phyloP scores from a whole-genome alignment of 306 rosid genomes.

The Styphnolobium japonicum region DNA sequence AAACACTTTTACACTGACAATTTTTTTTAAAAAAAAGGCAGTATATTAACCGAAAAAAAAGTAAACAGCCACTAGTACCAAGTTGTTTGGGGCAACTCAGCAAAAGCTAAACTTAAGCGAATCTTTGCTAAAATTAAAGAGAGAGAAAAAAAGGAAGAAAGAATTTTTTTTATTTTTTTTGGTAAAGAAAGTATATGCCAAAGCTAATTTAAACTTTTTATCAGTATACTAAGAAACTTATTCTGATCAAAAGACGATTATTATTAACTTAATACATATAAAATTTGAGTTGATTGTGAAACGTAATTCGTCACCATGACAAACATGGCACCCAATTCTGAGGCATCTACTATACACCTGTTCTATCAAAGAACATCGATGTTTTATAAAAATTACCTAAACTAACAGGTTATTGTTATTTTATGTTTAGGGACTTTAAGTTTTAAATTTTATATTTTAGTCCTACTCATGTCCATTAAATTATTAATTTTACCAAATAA shows the following conservation, averaged over 20 bases:
- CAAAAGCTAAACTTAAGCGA: neutral
- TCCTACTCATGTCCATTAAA: too few relatives aligned
- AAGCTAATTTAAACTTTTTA: neutral
- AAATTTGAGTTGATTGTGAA: neutral
- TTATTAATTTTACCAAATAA: too few relatives aligned
- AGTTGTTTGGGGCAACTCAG: neutral
- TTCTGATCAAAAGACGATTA: neutral
- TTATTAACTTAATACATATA: neutral
- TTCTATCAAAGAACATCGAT: too few relatives aligned
- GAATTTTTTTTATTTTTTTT: too few relatives aligned
- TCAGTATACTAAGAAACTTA: neutral
- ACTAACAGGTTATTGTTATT: too few relatives aligned
- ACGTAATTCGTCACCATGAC: neutral
- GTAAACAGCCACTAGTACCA: neutral
- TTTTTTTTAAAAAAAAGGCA: too few relatives aligned
- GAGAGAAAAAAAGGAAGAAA: neutral
- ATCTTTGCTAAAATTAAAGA: neutral
- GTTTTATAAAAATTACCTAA: too few relatives aligned
- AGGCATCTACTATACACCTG: too few relatives aligned
- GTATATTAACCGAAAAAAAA: neutral
- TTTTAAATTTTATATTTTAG: too few relatives aligned
- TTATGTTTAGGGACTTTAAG: too few relatives aligned
- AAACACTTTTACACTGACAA: neutral
- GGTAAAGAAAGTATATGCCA: neutral
- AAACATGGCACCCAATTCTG: neutral